Conservation (phyloP, 2,329 filamentous ascomycete genomes). For the Sporothrix brasiliensis region DNA sequence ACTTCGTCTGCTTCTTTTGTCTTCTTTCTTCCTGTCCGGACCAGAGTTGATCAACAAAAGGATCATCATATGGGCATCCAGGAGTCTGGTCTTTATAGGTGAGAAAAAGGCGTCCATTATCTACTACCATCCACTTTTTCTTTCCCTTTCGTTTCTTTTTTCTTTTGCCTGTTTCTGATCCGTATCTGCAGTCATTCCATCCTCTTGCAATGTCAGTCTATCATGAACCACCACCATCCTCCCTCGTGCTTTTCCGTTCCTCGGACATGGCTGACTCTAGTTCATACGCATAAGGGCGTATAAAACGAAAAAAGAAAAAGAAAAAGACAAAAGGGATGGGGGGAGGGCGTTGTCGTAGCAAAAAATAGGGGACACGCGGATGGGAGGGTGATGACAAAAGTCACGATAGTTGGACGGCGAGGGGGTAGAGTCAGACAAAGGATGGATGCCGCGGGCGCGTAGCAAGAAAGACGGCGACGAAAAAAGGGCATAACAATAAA, state of each 20-base stretch:
- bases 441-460: not conserved
- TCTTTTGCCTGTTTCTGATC: not conserved
- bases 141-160: not conserved
- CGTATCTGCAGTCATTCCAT: not conserved
- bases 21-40: not conserved
- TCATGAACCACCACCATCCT: slow-evolving; percentile 4
- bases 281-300: slow-evolving; percentile 16
- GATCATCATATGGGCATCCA: not conserved
- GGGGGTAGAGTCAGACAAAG: slow-evolving; percentile 8
- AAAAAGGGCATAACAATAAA: not conserved
- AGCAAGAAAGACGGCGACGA: not conserved
- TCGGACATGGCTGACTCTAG: slow-evolving; percentile 19
- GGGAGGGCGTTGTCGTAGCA: slow-evolving; percentile 24
- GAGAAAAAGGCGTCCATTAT: not conserved
- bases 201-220: slow-evolving; percentile 10
- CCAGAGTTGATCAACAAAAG: not conserved
- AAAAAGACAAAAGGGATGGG: not conserved
- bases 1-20: not conserved
- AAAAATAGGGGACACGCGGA: slow-evolving; percentile 1
- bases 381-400: not conserved
- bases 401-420: slow-evolving; percentile 18
- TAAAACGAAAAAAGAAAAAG: too few species aligned
- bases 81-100: slow-evolving; percentile 14
- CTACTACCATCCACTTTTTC: not conserved
- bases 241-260: slow-evolving; percentile 22